Evolutionary conservation across 164 flowering plant species (phyloP), one percentile per base, ranked within the genome.

Genomic region (Magnolia sinica): DNA sequence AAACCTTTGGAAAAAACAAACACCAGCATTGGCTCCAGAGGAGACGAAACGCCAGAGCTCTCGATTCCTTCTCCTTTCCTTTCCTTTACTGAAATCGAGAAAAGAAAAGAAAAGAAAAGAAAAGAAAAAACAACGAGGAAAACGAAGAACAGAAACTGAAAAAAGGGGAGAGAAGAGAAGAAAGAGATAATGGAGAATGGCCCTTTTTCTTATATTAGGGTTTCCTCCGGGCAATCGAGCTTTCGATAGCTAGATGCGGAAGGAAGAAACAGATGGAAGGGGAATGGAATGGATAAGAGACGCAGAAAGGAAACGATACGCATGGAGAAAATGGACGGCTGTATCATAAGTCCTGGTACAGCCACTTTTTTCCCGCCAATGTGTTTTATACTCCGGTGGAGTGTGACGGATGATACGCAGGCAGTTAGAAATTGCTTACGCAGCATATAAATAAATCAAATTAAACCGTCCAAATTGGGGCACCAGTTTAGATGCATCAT

Each of bases 11-110:
- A 73, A 19, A 72, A 51, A 16, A 72, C 7, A 70, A 51, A 70
- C 37, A 52, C 64, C 70, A 71, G 45, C 51, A 65, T 37, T 37
- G 7, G 45, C 45, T 37, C 45, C 6, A 37, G 45, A 37, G 45
- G 45, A 37, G 45, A 37, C 45, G 45, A 37, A 5, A 37, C 45
- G 45, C 45, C 45, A 37, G 45, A 37, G 7, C 7, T 74, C 51
- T 88, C 22, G 73, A 22, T 72, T 72, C 37, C 16, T 23, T 24
- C 70, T 68, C 50, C 24, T 20, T 23, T 71, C 27, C 73, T 20
- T 9, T 9, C 19, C 72, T 55, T 50, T 19, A 49, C 58, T 70
- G 58, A 70, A 70, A 50, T 10, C 6, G 20, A 45, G 45, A 45
- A 70, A 1, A 45, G 19, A 49, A 70, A n/a, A 8, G 8, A 27